phyloP scores from a whole-genome alignment of 1,139 yeast species.

The Pichiaceae sp. region DNA sequence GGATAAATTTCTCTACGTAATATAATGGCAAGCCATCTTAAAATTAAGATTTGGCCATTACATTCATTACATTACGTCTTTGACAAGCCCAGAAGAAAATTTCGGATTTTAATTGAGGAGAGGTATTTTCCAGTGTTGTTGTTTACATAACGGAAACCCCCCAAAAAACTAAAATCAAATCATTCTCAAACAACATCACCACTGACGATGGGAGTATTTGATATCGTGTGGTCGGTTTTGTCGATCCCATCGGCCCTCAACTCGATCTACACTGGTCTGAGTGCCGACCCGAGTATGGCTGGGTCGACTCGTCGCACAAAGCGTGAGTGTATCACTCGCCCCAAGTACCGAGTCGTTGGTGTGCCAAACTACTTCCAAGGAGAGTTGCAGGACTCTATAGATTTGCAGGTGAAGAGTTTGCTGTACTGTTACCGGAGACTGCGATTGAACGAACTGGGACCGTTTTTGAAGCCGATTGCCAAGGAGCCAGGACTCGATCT shows the following conservation, averaged over 20 bases:
- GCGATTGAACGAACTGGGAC: slow-evolving; percentile 34
- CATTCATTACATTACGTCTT: too few species aligned
- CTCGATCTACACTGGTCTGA: background rate
- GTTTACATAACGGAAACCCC: too few species aligned
- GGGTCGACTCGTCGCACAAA: background rate
- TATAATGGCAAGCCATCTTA: too few species aligned
- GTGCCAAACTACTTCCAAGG: slow-evolving; percentile 45
- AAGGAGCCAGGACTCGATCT: background rate
- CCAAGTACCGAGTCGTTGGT: slow-evolving; percentile 17
- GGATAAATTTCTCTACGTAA: too few species aligned
- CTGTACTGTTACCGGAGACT: slow-evolving; percentile 49
- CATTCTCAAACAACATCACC: too few species aligned
- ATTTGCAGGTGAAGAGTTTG: slow-evolving; percentile 50
- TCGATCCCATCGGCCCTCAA: slow-evolving; percentile 2
- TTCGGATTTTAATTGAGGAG: too few species aligned
- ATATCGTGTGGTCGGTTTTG: background rate
- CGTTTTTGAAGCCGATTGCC: slow-evolving; percentile 25
- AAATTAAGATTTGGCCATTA: too few species aligned
- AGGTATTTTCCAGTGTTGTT: too few species aligned
- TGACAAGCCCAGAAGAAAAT: too few species aligned
- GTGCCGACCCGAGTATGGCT: background rate
- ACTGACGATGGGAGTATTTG: too few species aligned
- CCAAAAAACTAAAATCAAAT: too few species aligned
- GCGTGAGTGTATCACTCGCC: slow-evolving; percentile 2
- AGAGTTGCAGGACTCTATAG: slow-evolving; percentile 43